phyloP scores from a whole-genome alignment of 1,284 basidiomycete species.

The Psilocybe mexicana region DNA sequence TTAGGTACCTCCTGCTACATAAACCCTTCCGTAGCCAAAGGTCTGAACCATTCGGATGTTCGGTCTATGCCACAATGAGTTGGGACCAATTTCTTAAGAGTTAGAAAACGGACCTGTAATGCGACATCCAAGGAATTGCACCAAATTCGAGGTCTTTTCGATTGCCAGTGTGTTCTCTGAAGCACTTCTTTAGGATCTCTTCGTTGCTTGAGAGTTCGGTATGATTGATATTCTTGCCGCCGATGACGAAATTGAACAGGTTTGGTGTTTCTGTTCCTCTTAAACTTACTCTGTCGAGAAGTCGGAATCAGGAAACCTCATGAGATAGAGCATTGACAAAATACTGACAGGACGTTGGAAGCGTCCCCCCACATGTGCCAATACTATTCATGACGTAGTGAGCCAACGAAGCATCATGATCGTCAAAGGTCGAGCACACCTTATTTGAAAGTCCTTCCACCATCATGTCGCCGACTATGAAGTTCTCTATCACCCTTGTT shows the following conservation, averaged over 20 bases:
- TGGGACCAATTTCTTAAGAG: neutral
- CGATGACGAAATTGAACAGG: slow-evolving; percentile 37
- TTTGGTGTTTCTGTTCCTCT: slow-evolving; percentile 33
- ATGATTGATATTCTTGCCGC: slow-evolving; percentile 31
- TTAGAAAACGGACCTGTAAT: slow-evolving; percentile 27
- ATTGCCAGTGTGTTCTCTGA: slow-evolving; percentile 32
- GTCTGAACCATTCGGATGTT: slow-evolving; percentile 30
- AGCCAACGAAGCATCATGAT: neutral
- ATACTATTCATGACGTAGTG: slow-evolving; percentile 21
- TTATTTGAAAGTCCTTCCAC: slow-evolving; percentile 32
- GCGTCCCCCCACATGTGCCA: slow-evolving; percentile 40
- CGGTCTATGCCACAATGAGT: slow-evolving; percentile 17
- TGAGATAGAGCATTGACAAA: slow-evolving; percentile 21
- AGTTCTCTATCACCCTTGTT: slow-evolving; percentile 27
- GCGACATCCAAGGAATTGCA: slow-evolving; percentile 28
- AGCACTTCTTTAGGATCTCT: slow-evolving; percentile 31
- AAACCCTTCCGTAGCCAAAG: slow-evolving; percentile 27
- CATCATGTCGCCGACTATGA: slow-evolving; percentile 44
- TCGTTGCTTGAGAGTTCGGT: slow-evolving; percentile 28
- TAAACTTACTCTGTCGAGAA: slow-evolving; percentile 30
- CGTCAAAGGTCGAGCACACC: slow-evolving; percentile 22
- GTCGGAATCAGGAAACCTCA: neutral
- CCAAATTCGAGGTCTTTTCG: slow-evolving; percentile 33
- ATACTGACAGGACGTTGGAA: slow-evolving; percentile 25
- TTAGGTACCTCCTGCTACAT: slow-evolving; percentile 28